These are phyloP conservation scores for Mycogone perniciosa DNA, from an alignment of 2,329 filamentous ascomycete species.

Conservation along the genomic window DNA sequence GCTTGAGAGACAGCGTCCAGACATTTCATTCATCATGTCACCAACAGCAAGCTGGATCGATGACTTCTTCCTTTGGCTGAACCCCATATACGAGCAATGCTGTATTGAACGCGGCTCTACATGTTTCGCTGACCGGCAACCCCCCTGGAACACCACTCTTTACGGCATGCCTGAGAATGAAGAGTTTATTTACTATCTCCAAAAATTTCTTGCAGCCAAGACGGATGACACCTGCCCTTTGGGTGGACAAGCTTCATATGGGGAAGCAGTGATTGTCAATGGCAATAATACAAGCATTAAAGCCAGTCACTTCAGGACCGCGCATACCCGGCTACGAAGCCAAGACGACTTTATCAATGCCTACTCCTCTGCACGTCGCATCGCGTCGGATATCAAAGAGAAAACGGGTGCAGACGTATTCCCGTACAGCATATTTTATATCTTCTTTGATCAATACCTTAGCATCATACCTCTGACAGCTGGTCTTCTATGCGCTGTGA, in stretches of 20 bases:
- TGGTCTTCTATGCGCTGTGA: conserved; percentile 71
- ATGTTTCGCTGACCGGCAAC: conserved; percentile 73
- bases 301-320: conserved; percentile 87
- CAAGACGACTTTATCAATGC: conserved; percentile 91
- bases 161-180: conserved; percentile 84
- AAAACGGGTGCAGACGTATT: conserved; percentile 77
- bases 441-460: conserved; percentile 97
- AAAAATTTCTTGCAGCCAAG: conserved; percentile 74
- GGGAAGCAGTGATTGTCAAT: conserved; percentile 76
- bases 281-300: conserved; percentile 58
- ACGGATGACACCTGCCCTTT: conserved; percentile 81
- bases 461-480: conserved; percentile 75
- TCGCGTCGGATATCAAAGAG: conserved; percentile 67
- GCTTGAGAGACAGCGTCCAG: conserved; percentile 83
- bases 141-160: conserved; percentile 84
- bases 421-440: conserved; percentile 95
- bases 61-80: conserved; percentile 95
- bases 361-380: conserved; percentile 82
- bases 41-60: conserved; percentile 94
- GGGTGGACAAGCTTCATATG: conserved; percentile 82
- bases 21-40: conserved; percentile 81
- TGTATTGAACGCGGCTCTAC: conserved; percentile 64
- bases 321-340: conserved; percentile 77
- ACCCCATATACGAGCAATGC: conserved; percentile 66
- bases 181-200: conserved; percentile 83